Base-by-base conservation (phyloP, 176 grass and related monocot genomes). In the Phyllostachys edulis region DNA sequence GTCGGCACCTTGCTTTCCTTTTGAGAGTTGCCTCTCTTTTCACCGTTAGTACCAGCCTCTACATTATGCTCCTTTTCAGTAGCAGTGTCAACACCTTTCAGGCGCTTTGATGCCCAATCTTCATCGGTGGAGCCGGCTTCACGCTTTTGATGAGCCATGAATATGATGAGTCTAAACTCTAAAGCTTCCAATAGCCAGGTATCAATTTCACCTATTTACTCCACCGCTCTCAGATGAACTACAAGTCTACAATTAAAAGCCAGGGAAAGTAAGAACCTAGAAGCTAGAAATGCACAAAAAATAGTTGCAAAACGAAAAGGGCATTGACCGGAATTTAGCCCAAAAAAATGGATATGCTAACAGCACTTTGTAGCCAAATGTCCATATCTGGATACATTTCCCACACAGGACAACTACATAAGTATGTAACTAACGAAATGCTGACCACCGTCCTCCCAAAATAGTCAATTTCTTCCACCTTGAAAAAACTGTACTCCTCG, bases 61-160 rank as follows among this genome's bases (percentile, higher is more conserved):
- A 46, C 32, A 51, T 13, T 68, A 18, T 12, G 16, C 15, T 21
- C 71, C 51, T 54, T 80, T 80, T 71, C 82, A 26, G 45, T 63
- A 80, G 70, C 76, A 62, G 71, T 24, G 55, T 52, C 75, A n/a
- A 18, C 44, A 52, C 45, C 57, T 88, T 90, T 95, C 0, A 15
- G 44, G 66, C 87, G 83, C 63, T 98, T 98, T 64, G 75, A 71
- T 76, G 11, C 72, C 8, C 38, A 73, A 73, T 88, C 84, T 57
- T 91, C 82, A 26, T 67, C 63, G 4, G 63, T 9, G n/a, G 39
- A 45, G 61, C 44, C 62, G 37, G 79, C 84, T 76, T 88, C 82
- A 71, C 89, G 88, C 84, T 98, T 98, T 71, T 93, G 89, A 81
- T 89, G 84, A 86, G 71, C 67, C 95, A 95, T 98, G 29, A 29